Conservation (phyloP, 495 filamentous ascomycete species). For the Aspergillus ellipticus region DNA sequence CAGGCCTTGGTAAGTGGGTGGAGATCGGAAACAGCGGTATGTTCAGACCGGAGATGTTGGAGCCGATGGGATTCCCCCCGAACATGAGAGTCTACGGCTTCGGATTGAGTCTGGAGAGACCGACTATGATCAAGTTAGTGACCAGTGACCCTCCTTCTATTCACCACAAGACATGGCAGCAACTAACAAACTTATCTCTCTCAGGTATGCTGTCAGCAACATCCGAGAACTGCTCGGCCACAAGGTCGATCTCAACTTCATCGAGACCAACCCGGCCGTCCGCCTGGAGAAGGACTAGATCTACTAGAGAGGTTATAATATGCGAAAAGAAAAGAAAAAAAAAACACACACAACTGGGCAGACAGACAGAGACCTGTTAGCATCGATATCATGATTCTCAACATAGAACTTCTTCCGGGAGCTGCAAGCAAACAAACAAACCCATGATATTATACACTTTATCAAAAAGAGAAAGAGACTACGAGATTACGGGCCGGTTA, state of each 20-base stretch:
- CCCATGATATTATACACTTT: too few relatives aligned
- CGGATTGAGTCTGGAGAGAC: constrained; percentile 85
- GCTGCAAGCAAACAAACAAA: constrained; percentile 7
- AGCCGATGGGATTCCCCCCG: constrained; percentile 83
- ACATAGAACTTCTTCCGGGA: constrained; percentile 6
- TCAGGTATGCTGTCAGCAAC: constrained; percentile 70
- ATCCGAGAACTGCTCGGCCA: constrained; percentile 84
- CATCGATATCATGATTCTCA: constrained; percentile 9
- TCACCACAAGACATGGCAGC: neutral
- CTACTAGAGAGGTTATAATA: constrained; percentile 11
- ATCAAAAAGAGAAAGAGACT: neutral
- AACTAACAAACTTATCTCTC: neutral
- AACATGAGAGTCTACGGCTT: constrained; percentile 87
- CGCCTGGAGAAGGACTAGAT: constrained; percentile 71
- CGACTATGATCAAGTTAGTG: constrained; percentile 94
- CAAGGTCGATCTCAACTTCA: constrained; percentile 77
- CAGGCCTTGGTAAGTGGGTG: constrained; percentile 83
- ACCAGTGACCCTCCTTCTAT: neutral
- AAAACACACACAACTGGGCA: constrained; percentile 13
- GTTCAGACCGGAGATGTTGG: constrained; percentile 96
- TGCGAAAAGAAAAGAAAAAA: constrained; percentile 8
- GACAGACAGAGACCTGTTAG: neutral
- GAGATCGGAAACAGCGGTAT: constrained; percentile 98
- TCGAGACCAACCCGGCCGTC: constrained; percentile 78
- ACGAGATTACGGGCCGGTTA: constrained; percentile 5